Evolutionary conservation across 1,284 basidiomycete genomes (phyloP), one percentile per base, ranked within the genome.

Genomic region (Cerioporus squamosus): DNA sequence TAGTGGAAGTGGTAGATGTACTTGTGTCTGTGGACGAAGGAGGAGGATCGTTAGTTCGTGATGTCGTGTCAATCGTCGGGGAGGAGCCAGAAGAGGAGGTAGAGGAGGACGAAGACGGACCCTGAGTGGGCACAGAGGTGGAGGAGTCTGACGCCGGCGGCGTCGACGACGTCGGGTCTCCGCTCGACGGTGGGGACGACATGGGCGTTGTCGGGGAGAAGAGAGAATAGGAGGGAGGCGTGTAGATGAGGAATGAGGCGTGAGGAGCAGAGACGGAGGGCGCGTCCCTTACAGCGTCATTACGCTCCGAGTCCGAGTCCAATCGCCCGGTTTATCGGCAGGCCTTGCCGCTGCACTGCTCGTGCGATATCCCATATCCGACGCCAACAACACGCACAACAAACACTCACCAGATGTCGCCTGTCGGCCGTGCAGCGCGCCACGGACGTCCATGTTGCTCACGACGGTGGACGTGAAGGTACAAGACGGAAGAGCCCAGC

Each of bases 71-170:
- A 44, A 56, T 17, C 12, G 55, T n/a, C 45, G 57, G 22, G 26
- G 57, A 54, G 22, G 60, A 50, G 22, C 51, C 14, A 24, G 52
- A 6, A 17, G 58, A 46, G 14, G 61, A 26, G 23, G 59, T 12
- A 39, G 60, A 33, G 46, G 47, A 44, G 39, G 55, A 36, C 15
- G 64, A 52, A 46, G 53, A 59, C 52, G 55, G 58, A 65, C 60
- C 56, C 56, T 51, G 40, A 29, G 59, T 44, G 53, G 61, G 22
- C n/a, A 40, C 2, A 9, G 62, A 40, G 23, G 45, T 17, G 12
- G 62, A 15, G 10, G 53, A 17, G 18, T 52, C 22, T n/a, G 53
- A 20, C n/a, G 45, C 23, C 22, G 63, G 51, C 55, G 60, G 50
- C 44, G 49, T n/a, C 10, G 44, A 36, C 29, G 29, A 29, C 33